Percentiles rank a stretch among this genome's conserved stretches.
These are phyloP conservation scores for Avena insularis DNA, from an alignment of 176 grass and related monocot species.

Conservation along the genomic window DNA sequence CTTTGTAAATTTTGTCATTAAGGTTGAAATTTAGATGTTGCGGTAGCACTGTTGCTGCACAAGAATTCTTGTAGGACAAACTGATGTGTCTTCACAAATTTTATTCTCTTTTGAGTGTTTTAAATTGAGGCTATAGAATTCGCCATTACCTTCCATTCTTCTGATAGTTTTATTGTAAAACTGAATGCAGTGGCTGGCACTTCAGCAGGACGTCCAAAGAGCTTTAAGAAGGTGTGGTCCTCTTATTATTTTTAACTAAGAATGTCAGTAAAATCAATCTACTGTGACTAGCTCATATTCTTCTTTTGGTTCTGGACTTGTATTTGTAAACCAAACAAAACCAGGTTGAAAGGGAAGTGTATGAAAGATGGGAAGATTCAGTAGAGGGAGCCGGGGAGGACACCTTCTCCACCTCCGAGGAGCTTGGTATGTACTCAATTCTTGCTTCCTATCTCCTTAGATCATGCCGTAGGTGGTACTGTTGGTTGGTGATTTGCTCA, in stretches of 20 bases:
- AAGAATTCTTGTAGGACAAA: background rate
- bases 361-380: no score
- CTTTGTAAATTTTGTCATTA: background rate
- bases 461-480: no score
- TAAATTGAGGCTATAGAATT: background rate
- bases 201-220: constrained; percentile 56
- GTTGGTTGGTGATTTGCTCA: no score
- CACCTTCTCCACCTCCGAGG: constrained; percentile 70
- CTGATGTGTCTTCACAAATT: background rate
- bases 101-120: background rate
- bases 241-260: constrained; percentile 2
- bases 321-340: no score
- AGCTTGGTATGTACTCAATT: constrained; percentile 62
- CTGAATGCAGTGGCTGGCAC: constrained; percentile 71
- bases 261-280: background rate
- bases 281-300: no score
- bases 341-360: no score
- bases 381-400: constrained; percentile 34
- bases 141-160: background rate
- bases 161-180: constrained; percentile 36
- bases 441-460: no score
- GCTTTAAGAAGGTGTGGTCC: constrained; percentile 56
- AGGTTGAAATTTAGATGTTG: background rate
- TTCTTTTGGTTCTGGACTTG: no score
- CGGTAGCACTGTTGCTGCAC: background rate